Base-by-base conservation (phyloP, 805 yeast species). In the Candida glaebosa region DNA sequence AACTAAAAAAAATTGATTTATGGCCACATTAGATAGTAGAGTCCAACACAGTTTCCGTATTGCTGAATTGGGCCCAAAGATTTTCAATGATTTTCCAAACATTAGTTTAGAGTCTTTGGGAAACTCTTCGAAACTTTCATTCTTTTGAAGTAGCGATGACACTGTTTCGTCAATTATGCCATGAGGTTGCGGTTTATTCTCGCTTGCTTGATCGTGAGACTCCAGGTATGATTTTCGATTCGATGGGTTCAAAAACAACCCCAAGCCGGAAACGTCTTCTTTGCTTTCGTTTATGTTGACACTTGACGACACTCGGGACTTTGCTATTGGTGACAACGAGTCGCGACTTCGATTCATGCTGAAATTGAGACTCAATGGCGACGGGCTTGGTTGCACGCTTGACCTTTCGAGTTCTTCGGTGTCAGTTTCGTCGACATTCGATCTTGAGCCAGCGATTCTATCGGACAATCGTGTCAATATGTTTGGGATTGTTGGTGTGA, bases 1-100 rank as follows among this genome's bases (percentile, higher is more conserved):
- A 0, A 57, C 3, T 12, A 76, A 64, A 30, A 76, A 61, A 0
- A 63, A 31, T 2, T 63, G 52, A 41, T 67, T 72, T 18, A 72
- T 67, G 17, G 50, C 41, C 14, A 49, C 44, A 22, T 53, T 51
- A 3, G 60, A 52, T 5, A 58, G 44, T 3, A 65, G 14, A 17
- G 45, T 49, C 45, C 61, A 60, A 46, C 74, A 69, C 38, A 48
- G 35, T 25, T 51, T 56, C 17, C 75, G 48, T 9, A 65, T 25
- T 17, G 43, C 51, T n/a, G 62, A 59, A 5, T 52, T 38, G 2
- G 74, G 64, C 3, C 61, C 26, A 40, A 70, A 70, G 0, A 61
- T 17, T 19, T 53, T 52, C 9, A 69, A 50, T 1, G 72, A 55
- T 1, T 60, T 62, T 0, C 75, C 75, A 46, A 61, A 68, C 8